Percentiles rank a stretch among this genome's conserved stretches.
phyloP scores from a whole-genome alignment of 2,329 filamentous ascomycete species.

The Colletotrichum trifolii region DNA sequence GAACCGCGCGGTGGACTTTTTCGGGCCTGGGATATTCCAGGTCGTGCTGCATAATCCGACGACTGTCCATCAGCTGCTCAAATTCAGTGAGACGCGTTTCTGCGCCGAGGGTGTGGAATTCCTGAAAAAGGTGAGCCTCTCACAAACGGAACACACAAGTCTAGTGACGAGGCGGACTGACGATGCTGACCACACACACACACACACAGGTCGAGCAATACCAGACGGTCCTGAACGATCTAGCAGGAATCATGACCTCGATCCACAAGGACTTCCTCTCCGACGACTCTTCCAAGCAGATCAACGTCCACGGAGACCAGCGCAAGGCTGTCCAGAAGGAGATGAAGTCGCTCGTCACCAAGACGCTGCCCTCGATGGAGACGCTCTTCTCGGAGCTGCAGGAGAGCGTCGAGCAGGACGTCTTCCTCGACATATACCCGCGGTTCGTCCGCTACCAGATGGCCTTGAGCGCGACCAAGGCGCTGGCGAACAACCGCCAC shows the following conservation, averaged over 20 bases:
- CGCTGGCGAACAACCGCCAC: slow-evolving; percentile 51
- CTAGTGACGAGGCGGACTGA: slow-evolving; percentile 41
- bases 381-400: slow-evolving; percentile 56
- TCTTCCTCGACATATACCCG: slow-evolving; percentile 60
- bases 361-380: slow-evolving; percentile 59
- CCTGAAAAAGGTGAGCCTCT: slow-evolving; percentile 56
- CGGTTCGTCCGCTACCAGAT: slow-evolving; percentile 65
- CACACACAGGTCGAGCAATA: slow-evolving; percentile 53
- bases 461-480: slow-evolving; percentile 55
- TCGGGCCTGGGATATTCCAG: slow-evolving; percentile 61
- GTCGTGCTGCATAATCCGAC: slow-evolving; percentile 61
- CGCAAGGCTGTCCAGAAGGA: slow-evolving; percentile 55
- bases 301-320: slow-evolving; percentile 54
- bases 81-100: slow-evolving; percentile 58
- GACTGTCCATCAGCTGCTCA: slow-evolving; percentile 58
- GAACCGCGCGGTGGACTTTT: slow-evolving; percentile 55
- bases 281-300: slow-evolving; percentile 47
- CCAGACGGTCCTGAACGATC: slow-evolving; percentile 51
- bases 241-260: slow-evolving; percentile 49
- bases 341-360: slow-evolving; percentile 57
- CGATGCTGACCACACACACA: background rate
- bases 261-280: slow-evolving; percentile 46
- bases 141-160: no score
- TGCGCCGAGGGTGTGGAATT: slow-evolving; percentile 64
- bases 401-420: slow-evolving; percentile 55